A percentile compares a stretch with the other conserved stretches of the same genome.
These are phyloP conservation scores for Tulasnella sp. DNA, from an alignment of 768 basidiomycete genomes.

Conservation along the genomic window DNA sequence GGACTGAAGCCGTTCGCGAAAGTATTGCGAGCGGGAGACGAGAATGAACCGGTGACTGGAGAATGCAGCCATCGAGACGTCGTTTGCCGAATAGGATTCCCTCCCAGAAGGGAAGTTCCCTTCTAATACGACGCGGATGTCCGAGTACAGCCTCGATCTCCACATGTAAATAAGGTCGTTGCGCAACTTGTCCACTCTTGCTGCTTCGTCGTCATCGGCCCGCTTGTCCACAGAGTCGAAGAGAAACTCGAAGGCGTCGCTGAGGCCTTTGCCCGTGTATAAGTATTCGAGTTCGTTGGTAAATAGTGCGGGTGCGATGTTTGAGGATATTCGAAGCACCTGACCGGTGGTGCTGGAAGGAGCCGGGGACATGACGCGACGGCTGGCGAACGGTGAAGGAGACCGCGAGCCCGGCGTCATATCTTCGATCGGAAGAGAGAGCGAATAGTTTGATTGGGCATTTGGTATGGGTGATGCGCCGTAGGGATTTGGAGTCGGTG, in stretches of 20 bases:
- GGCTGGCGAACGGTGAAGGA: slow-evolving; percentile 41
- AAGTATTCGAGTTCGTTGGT: slow-evolving; percentile 89
- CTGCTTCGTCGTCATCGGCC: slow-evolving; percentile 47
- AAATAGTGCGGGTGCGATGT: slow-evolving; percentile 75
- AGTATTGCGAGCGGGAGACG: slow-evolving; percentile 83
- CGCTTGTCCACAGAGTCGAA: slow-evolving; percentile 55
- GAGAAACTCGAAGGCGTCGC: slow-evolving; percentile 81
- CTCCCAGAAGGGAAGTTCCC: slow-evolving; percentile 53
- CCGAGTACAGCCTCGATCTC: slow-evolving; percentile 89
- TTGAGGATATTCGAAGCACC: slow-evolving; percentile 56
- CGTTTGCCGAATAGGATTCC: slow-evolving; percentile 43
- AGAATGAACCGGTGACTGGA: slow-evolving; percentile 92
- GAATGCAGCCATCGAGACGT: slow-evolving; percentile 75
- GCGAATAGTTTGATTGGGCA: slow-evolving; percentile 59
- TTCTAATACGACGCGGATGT: slow-evolving; percentile 75
- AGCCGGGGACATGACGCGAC: slow-evolving; percentile 40
- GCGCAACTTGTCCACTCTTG: slow-evolving; percentile 76
- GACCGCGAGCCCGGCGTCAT: slow-evolving; percentile 45
- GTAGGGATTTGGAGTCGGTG: slow-evolving; percentile 51
- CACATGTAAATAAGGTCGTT: slow-evolving; percentile 97
- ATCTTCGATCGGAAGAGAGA: slow-evolving; percentile 44
- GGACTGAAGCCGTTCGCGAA: slow-evolving; percentile 69
- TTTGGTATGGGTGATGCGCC: slow-evolving; percentile 41
- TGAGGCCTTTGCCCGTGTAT: slow-evolving; percentile 87
- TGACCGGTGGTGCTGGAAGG: slow-evolving; percentile 41